These are phyloP conservation scores for Fusarium odoratissimum DNA, from an alignment of 2,329 filamentous ascomycete genomes.

Conservation along the genomic window DNA sequence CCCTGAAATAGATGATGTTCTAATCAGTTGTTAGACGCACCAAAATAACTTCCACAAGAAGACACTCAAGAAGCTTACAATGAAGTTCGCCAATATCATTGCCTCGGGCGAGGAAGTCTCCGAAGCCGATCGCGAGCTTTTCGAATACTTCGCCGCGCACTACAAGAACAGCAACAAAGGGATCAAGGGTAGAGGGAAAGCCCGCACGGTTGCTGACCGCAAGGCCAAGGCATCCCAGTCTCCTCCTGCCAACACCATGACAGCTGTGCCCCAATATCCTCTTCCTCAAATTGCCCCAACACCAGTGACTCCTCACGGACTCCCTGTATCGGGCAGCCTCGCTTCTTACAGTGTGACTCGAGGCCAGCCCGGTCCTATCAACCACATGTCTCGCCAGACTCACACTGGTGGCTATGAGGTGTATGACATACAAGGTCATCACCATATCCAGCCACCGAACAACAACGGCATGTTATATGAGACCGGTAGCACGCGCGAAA, in stretches of 20 bases:
- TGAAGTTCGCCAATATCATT: constrained; percentile 72
- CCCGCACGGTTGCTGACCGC: constrained; percentile 69
- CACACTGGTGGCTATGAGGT: constrained; percentile 55
- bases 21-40: constrained; percentile 70
- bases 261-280: constrained; percentile 38
- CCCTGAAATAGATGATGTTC: background rate
- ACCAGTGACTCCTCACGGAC: constrained; percentile 39
- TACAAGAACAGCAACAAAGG: constrained; percentile 99
- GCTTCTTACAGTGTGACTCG: constrained; percentile 51
- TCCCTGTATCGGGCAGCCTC: constrained; percentile 46
- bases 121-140: constrained; percentile 78
- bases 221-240: constrained; percentile 47
- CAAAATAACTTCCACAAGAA: constrained; percentile 92
- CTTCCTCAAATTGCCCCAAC: constrained; percentile 45
- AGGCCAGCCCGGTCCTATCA: constrained; percentile 41
- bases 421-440: constrained; percentile 58
- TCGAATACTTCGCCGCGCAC: constrained; percentile 85
- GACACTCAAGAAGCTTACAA: constrained; percentile 76
- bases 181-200: constrained; percentile 94
- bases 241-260: constrained; percentile 30
- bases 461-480: constrained; percentile 56
- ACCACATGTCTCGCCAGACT: constrained; percentile 47
- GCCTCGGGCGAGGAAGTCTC: constrained; percentile 68
- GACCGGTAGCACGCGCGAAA: constrained; percentile 55
- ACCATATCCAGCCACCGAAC: constrained; percentile 35